Evolutionary conservation across 148 eudicot species (phyloP).

Genomic region (Chenopodium album): DNA sequence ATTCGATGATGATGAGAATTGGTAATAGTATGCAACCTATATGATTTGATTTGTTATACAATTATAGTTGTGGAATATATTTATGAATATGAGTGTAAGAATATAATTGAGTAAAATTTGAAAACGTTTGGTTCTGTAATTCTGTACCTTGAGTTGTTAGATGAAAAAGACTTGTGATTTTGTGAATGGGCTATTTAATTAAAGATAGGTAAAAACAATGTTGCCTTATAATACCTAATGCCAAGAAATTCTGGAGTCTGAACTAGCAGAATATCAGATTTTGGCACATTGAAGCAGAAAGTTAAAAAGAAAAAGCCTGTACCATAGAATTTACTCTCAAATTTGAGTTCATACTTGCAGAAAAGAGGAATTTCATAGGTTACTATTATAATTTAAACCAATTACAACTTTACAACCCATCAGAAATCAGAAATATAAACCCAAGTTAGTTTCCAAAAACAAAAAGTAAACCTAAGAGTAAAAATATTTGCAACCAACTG

Average conservation of each 20-base stretch:
- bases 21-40: too few relatives aligned
- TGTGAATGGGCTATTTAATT: too few relatives aligned
- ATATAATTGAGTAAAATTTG: too few relatives aligned
- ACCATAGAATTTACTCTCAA: not conserved
- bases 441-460: not conserved
- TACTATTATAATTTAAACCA: not conserved
- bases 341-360: not conserved
- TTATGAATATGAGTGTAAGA: too few relatives aligned
- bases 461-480: constrained; percentile 9
- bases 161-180: too few relatives aligned
- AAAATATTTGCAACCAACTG: constrained; percentile 40
- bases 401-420: not conserved
- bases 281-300: not conserved
- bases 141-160: too few relatives aligned
- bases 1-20: too few relatives aligned
- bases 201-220: too few relatives aligned
- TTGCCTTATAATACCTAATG: not conserved
- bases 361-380: not conserved
- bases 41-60: too few relatives aligned
- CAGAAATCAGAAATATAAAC: not conserved
- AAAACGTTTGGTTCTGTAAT: too few relatives aligned
- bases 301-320: not conserved
- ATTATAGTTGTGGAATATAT: too few relatives aligned
- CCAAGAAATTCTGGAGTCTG: not conserved
- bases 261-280: not conserved